Evolutionary conservation across 257 asterid genomes (phyloP), one percentile per base, ranked within the genome.

Genomic region (Eucommia ulmoides): DNA sequence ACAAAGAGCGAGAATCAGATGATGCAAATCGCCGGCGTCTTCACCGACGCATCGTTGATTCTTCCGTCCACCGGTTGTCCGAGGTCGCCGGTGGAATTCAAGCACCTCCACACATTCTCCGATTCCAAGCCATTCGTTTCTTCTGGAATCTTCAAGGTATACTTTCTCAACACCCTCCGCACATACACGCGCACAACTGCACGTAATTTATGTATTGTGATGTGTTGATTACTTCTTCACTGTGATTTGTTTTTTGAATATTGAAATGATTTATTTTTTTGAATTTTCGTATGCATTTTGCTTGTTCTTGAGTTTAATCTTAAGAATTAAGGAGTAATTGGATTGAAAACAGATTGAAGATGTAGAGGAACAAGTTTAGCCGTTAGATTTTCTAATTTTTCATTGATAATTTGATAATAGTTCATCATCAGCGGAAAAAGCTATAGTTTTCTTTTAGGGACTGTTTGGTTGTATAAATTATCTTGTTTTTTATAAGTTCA

Each of bases 1-100:
- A n/a, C n/a, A n/a, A n/a, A n/a, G n/a, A n/a, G n/a, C n/a, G n/a
- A n/a, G n/a, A n/a, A n/a, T n/a, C n/a, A n/a, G n/a, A n/a, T 45
- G 66, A 65, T 75, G 86, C 84, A 74, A 50, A 29, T 80, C 58
- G 64, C 84, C 54, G 77, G 79, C 53, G 58, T 82, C 6, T 64
- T 75, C 18, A 42, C 83, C 16, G 88, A 86, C 58, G 74, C 66
- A 8, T 52, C 79, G 11, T 71, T 53, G 53, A 74, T 73, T 52
- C 73, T 71, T 12, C 77, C 84, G 45, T 68, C 83, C 44, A 57
- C 69, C 65, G 71, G 77, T 53, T 70, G 66, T 46, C 75, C 61
- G 62, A 71, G 74, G 45, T 64, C 66, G 25, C 63, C 69, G 60
- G 81, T 69, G 9, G 24, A 29, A 29, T 29, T 58, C 62, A 84